Percentiles rank a stretch among this genome's conserved stretches.
These are phyloP conservation scores for Elongisporangium anandrum DNA, from an alignment of 352 stramenopile genomes.

Conservation along the genomic window DNA sequence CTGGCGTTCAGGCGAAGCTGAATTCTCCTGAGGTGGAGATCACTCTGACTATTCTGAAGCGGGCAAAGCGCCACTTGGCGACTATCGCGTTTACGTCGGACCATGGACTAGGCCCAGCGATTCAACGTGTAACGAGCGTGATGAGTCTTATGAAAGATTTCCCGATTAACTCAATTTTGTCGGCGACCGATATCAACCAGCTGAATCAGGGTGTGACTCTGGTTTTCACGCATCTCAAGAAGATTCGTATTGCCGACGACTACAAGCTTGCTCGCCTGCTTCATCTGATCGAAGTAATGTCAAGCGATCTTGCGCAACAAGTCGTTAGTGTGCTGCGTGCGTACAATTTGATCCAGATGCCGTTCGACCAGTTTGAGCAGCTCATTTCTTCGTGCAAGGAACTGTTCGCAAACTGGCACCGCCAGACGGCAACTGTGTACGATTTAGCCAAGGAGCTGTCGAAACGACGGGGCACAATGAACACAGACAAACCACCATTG, in stretches of 20 bases:
- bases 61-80: constrained; percentile 88
- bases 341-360: constrained; percentile 82
- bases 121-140: constrained; percentile 87
- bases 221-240: constrained; percentile 89
- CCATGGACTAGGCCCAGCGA: constrained; percentile 77
- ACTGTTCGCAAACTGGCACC: constrained; percentile 84
- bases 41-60: constrained; percentile 89
- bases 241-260: constrained; percentile 85
- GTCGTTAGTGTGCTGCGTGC: constrained; percentile 74
- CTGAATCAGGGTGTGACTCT: constrained; percentile 72
- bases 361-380: constrained; percentile 81
- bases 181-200: constrained; percentile 82
- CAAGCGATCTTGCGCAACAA: constrained; percentile 80
- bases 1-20: constrained; percentile 82
- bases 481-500: constrained; percentile 72
- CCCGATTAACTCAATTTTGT: constrained; percentile 90
- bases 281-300: constrained; percentile 84
- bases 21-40: constrained; percentile 89
- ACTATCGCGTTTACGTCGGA: constrained; percentile 90
- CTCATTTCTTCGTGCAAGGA: constrained; percentile 76
- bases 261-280: constrained; percentile 83
- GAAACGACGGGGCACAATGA: constrained; percentile 81
- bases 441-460: constrained; percentile 84
- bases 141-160: constrained; percentile 93
- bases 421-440: constrained; percentile 78